A percentile compares a stretch with the other conserved stretches of the same genome.
These are phyloP conservation scores for Mallotus japonicus DNA, from an alignment of 441 rosid genomes.

Conservation along the genomic window DNA sequence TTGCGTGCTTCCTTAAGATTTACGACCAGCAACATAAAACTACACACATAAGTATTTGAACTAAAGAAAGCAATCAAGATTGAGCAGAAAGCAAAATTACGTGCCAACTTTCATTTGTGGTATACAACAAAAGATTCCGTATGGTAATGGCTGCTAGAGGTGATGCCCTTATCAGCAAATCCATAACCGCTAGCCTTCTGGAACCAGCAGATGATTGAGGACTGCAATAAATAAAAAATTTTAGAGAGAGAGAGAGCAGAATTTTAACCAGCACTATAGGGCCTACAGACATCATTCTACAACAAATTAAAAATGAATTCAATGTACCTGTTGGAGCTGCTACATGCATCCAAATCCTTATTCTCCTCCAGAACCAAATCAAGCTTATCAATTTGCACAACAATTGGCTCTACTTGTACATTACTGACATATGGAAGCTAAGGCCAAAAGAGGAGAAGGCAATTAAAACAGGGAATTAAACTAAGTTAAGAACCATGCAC, in stretches of 20 bases:
- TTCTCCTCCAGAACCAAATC: conserved; percentile 98
- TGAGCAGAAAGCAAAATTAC: conserved; percentile 36
- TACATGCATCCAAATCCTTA: conserved; percentile 52
- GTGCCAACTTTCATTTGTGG: conserved; percentile 97
- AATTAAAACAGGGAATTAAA: conserved; percentile 3
- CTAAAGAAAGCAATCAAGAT: conserved; percentile 14
- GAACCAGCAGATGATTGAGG: conserved; percentile 54
- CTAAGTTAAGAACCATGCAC: background rate
- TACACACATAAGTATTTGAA: conserved; percentile 23
- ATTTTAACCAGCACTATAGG: background rate
- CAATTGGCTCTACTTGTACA: conserved; percentile 84
- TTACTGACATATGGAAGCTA: conserved; percentile 92
- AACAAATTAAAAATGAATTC: conserved; percentile 4
- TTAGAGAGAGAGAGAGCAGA: background rate
- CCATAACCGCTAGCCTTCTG: conserved; percentile 87
- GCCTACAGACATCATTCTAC: conserved; percentile 9
- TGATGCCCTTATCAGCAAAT: conserved; percentile 97
- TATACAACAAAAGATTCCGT: conserved; percentile 71
- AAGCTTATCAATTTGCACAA: conserved; percentile 87
- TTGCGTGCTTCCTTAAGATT: conserved; percentile 98
- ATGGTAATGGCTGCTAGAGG: conserved; percentile 94
- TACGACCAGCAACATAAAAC: conserved; percentile 55
- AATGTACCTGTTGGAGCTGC: conserved; percentile 58
- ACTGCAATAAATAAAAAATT: conserved; percentile 37
- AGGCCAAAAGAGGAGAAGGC: conserved; percentile 3